phyloP scores from a whole-genome alignment of 768 basidiomycete species.

The Rossbeevera mucosa region DNA sequence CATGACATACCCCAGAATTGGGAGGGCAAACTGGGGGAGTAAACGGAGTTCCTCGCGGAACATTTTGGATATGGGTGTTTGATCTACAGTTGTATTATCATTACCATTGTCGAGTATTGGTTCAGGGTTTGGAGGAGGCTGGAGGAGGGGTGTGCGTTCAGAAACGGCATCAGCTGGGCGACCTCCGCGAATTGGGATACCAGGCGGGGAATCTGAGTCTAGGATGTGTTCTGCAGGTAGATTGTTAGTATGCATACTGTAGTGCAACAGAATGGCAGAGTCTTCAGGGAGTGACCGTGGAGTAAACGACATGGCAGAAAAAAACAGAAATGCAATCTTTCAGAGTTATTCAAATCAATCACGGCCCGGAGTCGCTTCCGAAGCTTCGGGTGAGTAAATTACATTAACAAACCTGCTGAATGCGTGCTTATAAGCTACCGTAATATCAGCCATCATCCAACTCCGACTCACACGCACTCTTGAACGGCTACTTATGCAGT shows the following conservation, averaged over 20 bases:
- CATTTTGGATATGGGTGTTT: conserved; percentile 25
- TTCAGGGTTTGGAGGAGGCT: conserved; percentile 48
- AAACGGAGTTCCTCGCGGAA: conserved; percentile 58
- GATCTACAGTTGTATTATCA: conserved; percentile 11
- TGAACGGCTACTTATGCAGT: too few species aligned
- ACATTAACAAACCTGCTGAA: too few species aligned
- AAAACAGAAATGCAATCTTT: too few species aligned
- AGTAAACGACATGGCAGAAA: too few species aligned
- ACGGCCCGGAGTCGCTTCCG: too few species aligned
- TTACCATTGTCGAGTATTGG: conserved; percentile 28
- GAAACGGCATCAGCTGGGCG: conserved; percentile 5
- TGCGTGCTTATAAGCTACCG: too few species aligned
- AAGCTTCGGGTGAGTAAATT: too few species aligned
- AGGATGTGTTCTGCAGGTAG: conserved; percentile 1
- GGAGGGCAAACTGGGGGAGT: conserved; percentile 60
- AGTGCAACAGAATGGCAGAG: conserved; percentile 57
- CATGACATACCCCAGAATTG: conserved; percentile 61
- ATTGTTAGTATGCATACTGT: conserved; percentile 37
- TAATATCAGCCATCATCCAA: too few species aligned
- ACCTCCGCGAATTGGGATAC: conserved; percentile 16
- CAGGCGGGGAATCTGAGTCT: conserved; percentile 16
- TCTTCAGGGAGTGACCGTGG: conserved; percentile 57
- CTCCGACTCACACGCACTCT: too few species aligned
- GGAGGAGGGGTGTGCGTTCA: conserved; percentile 58
- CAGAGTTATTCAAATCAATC: too few species aligned